These are phyloP conservation scores for Lentinula sp. DNA, from an alignment of 768 basidiomycete genomes.

Conservation along the genomic window DNA sequence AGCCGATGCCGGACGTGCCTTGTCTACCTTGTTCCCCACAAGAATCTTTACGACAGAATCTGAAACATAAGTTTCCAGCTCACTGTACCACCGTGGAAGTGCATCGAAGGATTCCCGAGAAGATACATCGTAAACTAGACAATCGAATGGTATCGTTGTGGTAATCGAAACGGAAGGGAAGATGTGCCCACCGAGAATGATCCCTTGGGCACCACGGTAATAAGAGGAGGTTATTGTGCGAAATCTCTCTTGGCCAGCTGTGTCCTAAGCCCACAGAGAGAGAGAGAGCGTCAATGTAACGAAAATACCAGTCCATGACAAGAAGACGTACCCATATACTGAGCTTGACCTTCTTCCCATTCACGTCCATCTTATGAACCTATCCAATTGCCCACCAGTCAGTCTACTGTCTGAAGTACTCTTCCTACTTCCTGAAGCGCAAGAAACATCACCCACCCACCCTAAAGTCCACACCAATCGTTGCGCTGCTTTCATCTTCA, in stretches of 20 bases:
- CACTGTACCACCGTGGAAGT: slow-evolving; percentile 87
- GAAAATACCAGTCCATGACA: background rate
- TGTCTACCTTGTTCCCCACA: slow-evolving; percentile 93
- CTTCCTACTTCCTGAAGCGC: background rate
- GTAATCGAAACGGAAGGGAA: background rate
- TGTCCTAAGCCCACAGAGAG: slow-evolving; percentile 54
- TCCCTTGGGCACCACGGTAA: slow-evolving; percentile 84
- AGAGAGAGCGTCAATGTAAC: background rate
- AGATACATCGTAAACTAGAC: slow-evolving; percentile 88
- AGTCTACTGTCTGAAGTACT: background rate
- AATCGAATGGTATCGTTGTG: background rate
- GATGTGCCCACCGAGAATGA: slow-evolving; percentile 56
- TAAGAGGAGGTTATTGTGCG: slow-evolving; percentile 93
- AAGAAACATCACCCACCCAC: slow-evolving; percentile 34
- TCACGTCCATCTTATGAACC: slow-evolving; percentile 87
- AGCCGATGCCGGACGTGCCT: slow-evolving; percentile 35
- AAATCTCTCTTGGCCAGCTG: slow-evolving; percentile 95
- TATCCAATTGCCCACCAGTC: slow-evolving; percentile 18
- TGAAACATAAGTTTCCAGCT: slow-evolving; percentile 90
- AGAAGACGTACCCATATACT: slow-evolving; percentile 85
- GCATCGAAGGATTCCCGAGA: slow-evolving; percentile 91
- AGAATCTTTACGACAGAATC: slow-evolving; percentile 87
- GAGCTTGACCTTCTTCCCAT: slow-evolving; percentile 81
- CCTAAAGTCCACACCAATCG: slow-evolving; percentile 81
- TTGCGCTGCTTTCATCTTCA: slow-evolving; percentile 83